These are phyloP conservation scores for Schrenkiella parvula DNA, from an alignment of 345 rosid species.

Conservation along the genomic window DNA sequence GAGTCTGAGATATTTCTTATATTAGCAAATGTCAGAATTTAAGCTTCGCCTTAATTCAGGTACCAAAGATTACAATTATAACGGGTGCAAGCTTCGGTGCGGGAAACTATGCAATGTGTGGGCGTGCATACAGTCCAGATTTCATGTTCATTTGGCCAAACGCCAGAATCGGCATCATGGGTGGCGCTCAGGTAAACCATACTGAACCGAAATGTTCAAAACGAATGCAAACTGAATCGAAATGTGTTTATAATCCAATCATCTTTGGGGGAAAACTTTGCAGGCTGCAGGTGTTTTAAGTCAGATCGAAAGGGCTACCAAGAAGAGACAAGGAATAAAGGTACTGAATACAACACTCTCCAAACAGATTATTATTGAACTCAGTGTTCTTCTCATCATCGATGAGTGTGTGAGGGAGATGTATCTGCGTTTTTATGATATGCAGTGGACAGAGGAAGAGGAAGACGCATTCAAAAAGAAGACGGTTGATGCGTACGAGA, in stretches of 20 bases:
- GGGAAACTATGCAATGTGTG: constrained; percentile 98
- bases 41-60: constrained; percentile 40
- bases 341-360: constrained; percentile 30
- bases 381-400: neutral
- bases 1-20: neutral
- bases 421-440: neutral
- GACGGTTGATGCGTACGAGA: constrained; percentile 74
- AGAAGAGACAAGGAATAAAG: constrained; percentile 80
- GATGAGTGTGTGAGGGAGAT: neutral
- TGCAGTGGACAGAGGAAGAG: constrained; percentile 77
- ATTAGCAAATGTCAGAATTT: neutral
- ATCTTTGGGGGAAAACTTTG: constrained; percentile 2
- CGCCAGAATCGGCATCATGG: constrained; percentile 93
- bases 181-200: constrained; percentile 78
- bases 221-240: neutral
- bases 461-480: constrained; percentile 67
- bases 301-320: constrained; percentile 82
- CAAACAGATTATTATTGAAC: neutral
- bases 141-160: constrained; percentile 98
- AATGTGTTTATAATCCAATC: neutral
- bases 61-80: constrained; percentile 80
- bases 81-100: constrained; percentile 98
- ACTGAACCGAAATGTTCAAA: neutral
- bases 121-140: constrained; percentile 87
- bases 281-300: constrained; percentile 96